A percentile compares a stretch with the other conserved stretches of the same genome.
Conservation (phyloP, 2,329 filamentous ascomycete species). For the Diaporthe destruens region DNA sequence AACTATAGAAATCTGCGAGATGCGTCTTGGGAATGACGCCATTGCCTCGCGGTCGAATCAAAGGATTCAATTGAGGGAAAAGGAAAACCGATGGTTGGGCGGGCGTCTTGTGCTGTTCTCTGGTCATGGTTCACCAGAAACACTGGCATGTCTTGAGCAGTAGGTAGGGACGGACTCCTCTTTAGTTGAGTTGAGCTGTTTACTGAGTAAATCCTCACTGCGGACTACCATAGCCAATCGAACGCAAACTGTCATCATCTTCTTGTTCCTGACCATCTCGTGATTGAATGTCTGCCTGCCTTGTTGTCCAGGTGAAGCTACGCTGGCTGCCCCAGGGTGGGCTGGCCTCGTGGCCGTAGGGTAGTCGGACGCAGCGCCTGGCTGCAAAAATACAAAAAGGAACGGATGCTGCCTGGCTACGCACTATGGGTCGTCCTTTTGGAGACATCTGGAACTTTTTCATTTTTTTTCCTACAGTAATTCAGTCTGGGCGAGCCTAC, state of each 20-base stretch:
- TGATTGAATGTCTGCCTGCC: background rate
- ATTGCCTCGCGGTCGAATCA: background rate
- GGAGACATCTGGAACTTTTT: too few relatives aligned
- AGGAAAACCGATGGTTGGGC: background rate
- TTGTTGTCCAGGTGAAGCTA: background rate
- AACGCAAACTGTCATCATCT: background rate
- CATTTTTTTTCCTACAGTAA: too few relatives aligned
- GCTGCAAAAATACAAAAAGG: too few relatives aligned
- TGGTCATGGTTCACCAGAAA: background rate
- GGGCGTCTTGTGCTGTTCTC: background rate
- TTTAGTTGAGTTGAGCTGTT: background rate
- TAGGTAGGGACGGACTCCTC: background rate
- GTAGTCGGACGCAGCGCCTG: too few relatives aligned
- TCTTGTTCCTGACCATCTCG: background rate
- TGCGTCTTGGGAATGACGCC: background rate
- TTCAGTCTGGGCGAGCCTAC: too few relatives aligned
- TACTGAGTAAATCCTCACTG: conserved; percentile 6
- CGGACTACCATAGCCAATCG: background rate
- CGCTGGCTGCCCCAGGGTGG: too few relatives aligned
- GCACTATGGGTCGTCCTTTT: too few relatives aligned
- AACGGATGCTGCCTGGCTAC: too few relatives aligned
- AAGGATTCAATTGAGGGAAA: background rate
- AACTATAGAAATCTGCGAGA: background rate
- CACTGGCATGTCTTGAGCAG: background rate
- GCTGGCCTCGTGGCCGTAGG: too few relatives aligned